Percentiles rank a stretch among this genome's conserved stretches.
Conservation (phyloP, 768 basidiomycete species). For the Lanmaoa pseudosensibilis region DNA sequence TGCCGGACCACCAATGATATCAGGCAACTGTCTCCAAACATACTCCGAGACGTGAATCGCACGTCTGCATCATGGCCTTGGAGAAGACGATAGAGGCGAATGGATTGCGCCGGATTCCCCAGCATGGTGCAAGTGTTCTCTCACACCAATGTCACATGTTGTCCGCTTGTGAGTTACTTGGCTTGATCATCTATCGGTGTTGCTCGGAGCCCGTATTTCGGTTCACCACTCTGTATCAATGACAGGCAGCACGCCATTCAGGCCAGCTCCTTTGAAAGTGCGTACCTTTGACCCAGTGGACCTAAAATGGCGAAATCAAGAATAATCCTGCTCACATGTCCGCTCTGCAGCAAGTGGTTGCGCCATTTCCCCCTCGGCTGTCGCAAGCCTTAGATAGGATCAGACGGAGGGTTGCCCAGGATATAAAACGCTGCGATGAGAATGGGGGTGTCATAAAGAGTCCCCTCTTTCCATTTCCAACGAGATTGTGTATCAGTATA, state of each 20-base stretch:
- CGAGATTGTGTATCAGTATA: slow-evolving; percentile 20
- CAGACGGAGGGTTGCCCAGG: not conserved
- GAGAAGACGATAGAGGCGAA: not conserved
- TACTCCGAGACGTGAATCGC: not conserved
- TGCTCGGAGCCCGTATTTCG: not conserved
- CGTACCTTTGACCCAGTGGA: not conserved
- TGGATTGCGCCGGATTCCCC: not conserved
- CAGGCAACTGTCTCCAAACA: not conserved
- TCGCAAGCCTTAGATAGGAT: slow-evolving; percentile 6
- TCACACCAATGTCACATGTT: slow-evolving; percentile 11
- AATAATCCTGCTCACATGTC: slow-evolving; percentile 18
- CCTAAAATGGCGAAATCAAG: slow-evolving; percentile 12
- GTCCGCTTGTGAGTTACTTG: not conserved
- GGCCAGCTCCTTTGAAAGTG: not conserved
- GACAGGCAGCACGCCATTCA: not conserved
- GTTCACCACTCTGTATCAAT: not conserved
- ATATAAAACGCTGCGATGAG: slow-evolving; percentile 18
- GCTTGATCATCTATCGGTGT: not conserved
- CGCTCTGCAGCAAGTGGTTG: slow-evolving; percentile 8
- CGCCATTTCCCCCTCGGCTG: slow-evolving; percentile 17
- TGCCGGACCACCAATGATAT: not conserved
- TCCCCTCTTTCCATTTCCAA: not conserved
- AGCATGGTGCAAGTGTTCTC: slow-evolving; percentile 1
- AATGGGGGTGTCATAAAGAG: not conserved
- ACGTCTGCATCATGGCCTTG: not conserved